A percentile compares a stretch with the other conserved stretches of the same genome.
Conservation (phyloP, 2,329 filamentous ascomycete genomes). For the Ophiostoma himal-ulmi region DNA sequence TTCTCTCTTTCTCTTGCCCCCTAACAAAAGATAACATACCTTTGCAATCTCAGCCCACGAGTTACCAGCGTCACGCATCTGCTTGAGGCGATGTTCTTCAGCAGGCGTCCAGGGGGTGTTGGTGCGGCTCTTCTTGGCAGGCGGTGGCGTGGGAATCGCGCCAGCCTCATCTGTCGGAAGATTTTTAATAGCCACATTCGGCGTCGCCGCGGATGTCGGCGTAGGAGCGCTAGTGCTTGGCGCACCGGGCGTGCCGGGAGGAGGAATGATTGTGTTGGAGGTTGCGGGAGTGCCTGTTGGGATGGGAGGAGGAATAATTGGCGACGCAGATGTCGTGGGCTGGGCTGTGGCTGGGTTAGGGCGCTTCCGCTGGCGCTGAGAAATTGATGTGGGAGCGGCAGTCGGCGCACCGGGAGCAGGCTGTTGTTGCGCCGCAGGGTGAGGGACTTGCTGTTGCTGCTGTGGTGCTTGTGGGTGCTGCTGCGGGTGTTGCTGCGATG, state of each 20-base stretch:
- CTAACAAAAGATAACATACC: constrained; percentile 44
- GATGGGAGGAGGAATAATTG: constrained; percentile 27
- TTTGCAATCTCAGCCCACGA: constrained; percentile 99
- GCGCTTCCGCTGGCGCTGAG: constrained; percentile 38
- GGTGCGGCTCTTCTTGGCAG: constrained; percentile 88
- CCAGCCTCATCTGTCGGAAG: constrained; percentile 33
- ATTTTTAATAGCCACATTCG: constrained; percentile 24
- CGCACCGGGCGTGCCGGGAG: constrained; percentile 34
- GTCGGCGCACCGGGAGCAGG: constrained; percentile 18
- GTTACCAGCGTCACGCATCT: constrained; percentile 86
- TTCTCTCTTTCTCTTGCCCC: not conserved
- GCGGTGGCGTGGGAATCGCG: constrained; percentile 42
- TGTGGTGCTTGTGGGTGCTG: constrained; percentile 24
- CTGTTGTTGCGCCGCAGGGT: constrained; percentile 27
- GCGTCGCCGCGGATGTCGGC: constrained; percentile 22
- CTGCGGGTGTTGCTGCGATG: constrained; percentile 34
- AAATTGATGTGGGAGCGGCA: constrained; percentile 30
- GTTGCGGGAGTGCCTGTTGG: constrained; percentile 23
- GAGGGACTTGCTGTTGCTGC: constrained; percentile 32
- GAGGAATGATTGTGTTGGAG: constrained; percentile 32
- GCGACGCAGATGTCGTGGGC: constrained; percentile 26
- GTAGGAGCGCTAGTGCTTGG: constrained; percentile 29
- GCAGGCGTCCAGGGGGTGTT: constrained; percentile 97
- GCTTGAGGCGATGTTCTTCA: constrained; percentile 86
- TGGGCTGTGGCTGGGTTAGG: constrained; percentile 32